phyloP scores from a whole-genome alignment of 2,329 filamentous ascomycete genomes.

The Fusarium continuum region DNA sequence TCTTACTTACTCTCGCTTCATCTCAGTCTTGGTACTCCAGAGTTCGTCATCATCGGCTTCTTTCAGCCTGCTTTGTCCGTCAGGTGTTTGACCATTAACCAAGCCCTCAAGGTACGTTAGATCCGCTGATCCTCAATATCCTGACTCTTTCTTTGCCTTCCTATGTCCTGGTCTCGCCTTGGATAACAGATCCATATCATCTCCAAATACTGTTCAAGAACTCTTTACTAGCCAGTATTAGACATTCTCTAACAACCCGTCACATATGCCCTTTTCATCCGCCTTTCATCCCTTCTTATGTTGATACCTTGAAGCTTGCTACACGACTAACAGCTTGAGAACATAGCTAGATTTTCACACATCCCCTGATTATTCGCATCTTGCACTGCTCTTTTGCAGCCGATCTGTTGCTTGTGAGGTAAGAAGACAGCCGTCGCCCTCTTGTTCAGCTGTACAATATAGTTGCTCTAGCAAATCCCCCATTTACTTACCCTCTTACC shows the following conservation, averaged over 20 bases:
- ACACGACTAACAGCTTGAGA: neutral
- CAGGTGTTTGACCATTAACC: constrained; percentile 44
- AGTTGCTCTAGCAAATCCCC: neutral
- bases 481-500: neutral
- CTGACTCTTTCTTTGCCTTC: neutral
- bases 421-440: constrained; percentile 11
- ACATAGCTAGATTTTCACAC: constrained; percentile 43
- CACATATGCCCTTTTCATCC: neutral
- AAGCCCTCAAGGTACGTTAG: constrained; percentile 42
- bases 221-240: neutral
- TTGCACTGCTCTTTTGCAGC: constrained; percentile 43
- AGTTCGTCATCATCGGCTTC: constrained; percentile 52
- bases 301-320: neutral
- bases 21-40: constrained; percentile 61
- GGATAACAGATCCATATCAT: too few relatives aligned
- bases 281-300: neutral
- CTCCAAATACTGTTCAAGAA: too few relatives aligned
- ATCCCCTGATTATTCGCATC: constrained; percentile 45
- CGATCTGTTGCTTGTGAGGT: constrained; percentile 49
- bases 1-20: constrained; percentile 68
- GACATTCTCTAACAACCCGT: neutral
- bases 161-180: too few relatives aligned
- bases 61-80: constrained; percentile 42
- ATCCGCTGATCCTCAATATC: neutral
- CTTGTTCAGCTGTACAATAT: neutral